Evolutionary conservation across 2,329 filamentous ascomycete genomes (phyloP), one percentile per base, ranked within the genome.

Genomic region (Calonectria montana): DNA sequence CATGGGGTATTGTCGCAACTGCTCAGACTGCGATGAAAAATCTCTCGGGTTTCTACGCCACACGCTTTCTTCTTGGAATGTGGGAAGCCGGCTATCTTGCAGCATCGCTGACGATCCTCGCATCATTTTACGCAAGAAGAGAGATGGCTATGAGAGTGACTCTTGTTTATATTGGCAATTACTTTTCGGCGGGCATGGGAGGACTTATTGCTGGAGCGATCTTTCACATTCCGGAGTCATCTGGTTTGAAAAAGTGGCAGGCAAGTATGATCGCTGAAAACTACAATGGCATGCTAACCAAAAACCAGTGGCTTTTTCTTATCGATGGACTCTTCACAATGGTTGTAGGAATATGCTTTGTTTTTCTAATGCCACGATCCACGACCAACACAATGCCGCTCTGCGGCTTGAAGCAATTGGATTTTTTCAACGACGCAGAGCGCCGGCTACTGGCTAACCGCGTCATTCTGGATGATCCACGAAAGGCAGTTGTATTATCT

Each of bases 71-170:
- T 1, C 45, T 78, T 3, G 77, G 77, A 1, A 13, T 72, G 16
- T 76, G 76, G 21, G 74, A 79, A 37, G 75, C 68, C 2, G 77
- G 77, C 1, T 78, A 77, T 45, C 72, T 79, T 16, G 74, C 76
- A 5, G 76, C 72, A 2, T 67, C 65, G 10, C 69, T 73, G 50
- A 73, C 69, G 13, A 74, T 76, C 39, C 59, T 79, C 9, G 70
- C 74, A 1, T 43, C 71, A 12, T 77, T 75, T 59, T 77, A 78
- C 45, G 75, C 71, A 3, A 63, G 73, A 18, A 50, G 73, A n/a
- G 77, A 78, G 37, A 62, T 76, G 23, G 75, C 73, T 1, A 43
- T 75, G 43, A 55, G 77, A 12, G 67, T 65, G 3, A 71, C 73
- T 4, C 27, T 74, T n/a, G 71, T 76, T 48, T 76, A 72, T 57